Evolutionary conservation across 148 eudicot genomes (phyloP).

Genomic region (Mesembryanthemum crystallinum): DNA sequence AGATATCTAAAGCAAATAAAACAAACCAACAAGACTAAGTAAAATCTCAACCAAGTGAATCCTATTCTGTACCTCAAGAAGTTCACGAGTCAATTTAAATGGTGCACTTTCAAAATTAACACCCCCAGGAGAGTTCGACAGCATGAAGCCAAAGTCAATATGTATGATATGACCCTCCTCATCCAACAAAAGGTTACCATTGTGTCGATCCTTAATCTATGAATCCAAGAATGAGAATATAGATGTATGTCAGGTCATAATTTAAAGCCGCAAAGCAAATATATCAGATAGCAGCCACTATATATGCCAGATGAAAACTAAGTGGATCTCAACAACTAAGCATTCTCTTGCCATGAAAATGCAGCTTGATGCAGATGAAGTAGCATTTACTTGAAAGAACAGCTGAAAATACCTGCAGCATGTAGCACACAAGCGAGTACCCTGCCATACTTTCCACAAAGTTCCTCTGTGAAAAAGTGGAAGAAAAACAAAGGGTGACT

Average conservation of each 20-base stretch:
- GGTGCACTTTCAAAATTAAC: conserved; percentile 99
- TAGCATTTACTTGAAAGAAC: background rate
- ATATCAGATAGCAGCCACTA: background rate
- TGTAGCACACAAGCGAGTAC: conserved; percentile 96
- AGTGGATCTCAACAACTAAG: background rate
- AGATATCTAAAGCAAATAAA: background rate
- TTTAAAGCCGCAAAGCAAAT: background rate
- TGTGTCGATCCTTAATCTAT: conserved; percentile 96
- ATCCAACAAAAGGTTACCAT: conserved; percentile 94
- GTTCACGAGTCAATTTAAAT: conserved; percentile 96
- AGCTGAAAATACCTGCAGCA: conserved; percentile 63
- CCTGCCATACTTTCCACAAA: conserved; percentile 99
- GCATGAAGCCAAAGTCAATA: conserved; percentile 99
- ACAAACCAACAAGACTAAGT: background rate
- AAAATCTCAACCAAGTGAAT: background rate
- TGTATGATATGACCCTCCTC: conserved; percentile 99
- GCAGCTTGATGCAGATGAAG: background rate
- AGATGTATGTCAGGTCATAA: background rate
- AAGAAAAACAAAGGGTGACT: conserved; percentile 12
- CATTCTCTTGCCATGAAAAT: background rate
- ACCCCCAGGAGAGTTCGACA: conserved; percentile 98
- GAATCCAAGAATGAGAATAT: conserved; percentile 3
- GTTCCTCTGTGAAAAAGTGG: conserved; percentile 69
- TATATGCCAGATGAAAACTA: background rate
- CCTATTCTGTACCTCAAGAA: conserved; percentile 71